phyloP scores from a whole-genome alignment of 768 basidiomycete genomes.

The Chalciporus chontae region DNA sequence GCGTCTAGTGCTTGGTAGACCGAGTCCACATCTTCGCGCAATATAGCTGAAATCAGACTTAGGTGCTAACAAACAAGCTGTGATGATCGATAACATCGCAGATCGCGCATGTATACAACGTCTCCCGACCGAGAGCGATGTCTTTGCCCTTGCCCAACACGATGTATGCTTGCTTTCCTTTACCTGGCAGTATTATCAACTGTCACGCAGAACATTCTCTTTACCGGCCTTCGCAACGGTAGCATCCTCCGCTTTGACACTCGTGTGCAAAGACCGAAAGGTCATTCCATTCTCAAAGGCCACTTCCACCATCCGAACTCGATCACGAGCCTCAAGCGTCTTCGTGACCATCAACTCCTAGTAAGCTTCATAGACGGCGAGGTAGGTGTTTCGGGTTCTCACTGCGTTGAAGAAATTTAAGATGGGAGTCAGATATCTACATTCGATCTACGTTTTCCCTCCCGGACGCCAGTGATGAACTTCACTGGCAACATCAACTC shows the following conservation, averaged over 20 bases:
- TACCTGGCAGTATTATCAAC: background rate
- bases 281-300: conserved; percentile 39
- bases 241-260: conserved; percentile 55
- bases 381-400: conserved; percentile 35
- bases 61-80: conserved; percentile 55
- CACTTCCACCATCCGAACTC: conserved; percentile 38
- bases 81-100: conserved; percentile 52
- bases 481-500: conserved; percentile 60
- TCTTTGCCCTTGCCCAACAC: conserved; percentile 55
- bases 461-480: conserved; percentile 40
- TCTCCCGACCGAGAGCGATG: conserved; percentile 57
- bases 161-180: conserved; percentile 33
- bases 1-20: conserved; percentile 51
- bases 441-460: conserved; percentile 60
- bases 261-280: conserved; percentile 37
- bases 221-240: conserved; percentile 61
- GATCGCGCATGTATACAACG: conserved; percentile 30
- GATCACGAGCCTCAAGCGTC: conserved; percentile 48
- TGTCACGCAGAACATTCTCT: conserved; percentile 42
- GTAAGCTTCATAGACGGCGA: conserved; percentile 57
- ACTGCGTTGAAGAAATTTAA: background rate
- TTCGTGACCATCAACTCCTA: conserved; percentile 52
- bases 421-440: conserved; percentile 46
- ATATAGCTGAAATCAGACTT: background rate
- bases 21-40: background rate